Percentiles rank a stretch among this genome's conserved stretches.
Evolutionary conservation across 2,329 filamentous ascomycete genomes (phyloP).

Genomic region (Ceratocystis cubensis): DNA sequence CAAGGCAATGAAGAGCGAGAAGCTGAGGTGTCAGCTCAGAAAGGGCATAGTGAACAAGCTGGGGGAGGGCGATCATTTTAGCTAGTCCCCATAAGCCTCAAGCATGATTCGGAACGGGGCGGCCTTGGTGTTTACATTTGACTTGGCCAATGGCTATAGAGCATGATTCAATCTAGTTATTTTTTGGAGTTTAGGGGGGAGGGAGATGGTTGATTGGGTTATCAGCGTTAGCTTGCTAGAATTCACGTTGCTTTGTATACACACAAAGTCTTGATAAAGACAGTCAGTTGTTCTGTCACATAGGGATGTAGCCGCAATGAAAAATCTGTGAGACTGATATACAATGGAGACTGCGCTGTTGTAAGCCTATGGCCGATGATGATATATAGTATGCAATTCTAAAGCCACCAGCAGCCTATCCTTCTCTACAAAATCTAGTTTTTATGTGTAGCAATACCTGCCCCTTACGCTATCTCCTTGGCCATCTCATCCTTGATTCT

Average conservation of each 20-base stretch:
- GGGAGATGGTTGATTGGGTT: not conserved
- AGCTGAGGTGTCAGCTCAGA: constrained; percentile 36
- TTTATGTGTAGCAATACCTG: not conserved
- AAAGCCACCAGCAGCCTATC: not conserved
- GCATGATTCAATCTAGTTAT: not conserved
- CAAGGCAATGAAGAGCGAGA: constrained; percentile 29
- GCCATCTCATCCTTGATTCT: constrained; percentile 53
- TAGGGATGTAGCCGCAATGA: no score
- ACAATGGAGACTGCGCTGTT: not conserved
- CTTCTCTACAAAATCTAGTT: not conserved
- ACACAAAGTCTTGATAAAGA: no score
- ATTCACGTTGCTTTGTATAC: not conserved
- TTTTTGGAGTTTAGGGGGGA: not conserved
- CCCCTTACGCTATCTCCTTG: constrained; percentile 28
- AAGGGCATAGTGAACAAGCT: constrained; percentile 39
- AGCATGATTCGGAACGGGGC: not conserved
- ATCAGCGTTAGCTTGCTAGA: not conserved
- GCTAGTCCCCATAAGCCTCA: constrained; percentile 23
- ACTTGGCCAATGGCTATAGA: not conserved
- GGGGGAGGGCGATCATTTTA: constrained; percentile 57
- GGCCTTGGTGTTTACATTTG: not conserved
- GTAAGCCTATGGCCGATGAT: not conserved
- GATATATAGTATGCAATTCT: not conserved
- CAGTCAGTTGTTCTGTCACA: no score
- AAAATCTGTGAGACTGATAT: no score